phyloP scores from a whole-genome alignment of 2,329 filamentous ascomycete species.

The Tolypocladium pustulatum region DNA sequence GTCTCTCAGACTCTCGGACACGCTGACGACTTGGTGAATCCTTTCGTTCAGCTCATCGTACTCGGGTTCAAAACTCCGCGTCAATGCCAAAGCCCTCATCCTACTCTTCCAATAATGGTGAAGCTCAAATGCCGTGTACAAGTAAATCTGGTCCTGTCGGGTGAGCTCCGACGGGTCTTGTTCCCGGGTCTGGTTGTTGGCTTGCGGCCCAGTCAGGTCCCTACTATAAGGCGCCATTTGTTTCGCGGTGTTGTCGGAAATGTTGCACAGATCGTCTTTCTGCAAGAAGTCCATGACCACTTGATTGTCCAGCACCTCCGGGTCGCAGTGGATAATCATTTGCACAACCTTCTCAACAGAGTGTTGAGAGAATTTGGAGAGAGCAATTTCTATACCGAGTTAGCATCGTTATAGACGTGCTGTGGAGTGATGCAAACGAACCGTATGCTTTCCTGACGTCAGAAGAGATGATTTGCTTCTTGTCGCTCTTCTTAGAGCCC shows the following conservation, averaged over 20 bases:
- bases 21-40: slow-evolving; percentile 73
- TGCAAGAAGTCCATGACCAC: slow-evolving; percentile 97
- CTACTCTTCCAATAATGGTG: slow-evolving; percentile 98
- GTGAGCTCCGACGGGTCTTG: slow-evolving; percentile 82
- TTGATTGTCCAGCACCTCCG: slow-evolving; percentile 73
- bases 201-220: slow-evolving; percentile 88
- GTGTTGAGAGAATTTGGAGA: slow-evolving; percentile 84
- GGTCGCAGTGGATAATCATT: slow-evolving; percentile 94
- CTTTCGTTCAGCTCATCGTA: slow-evolving; percentile 87
- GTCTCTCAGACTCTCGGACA: slow-evolving; percentile 82
- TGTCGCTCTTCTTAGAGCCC: slow-evolving; percentile 72
- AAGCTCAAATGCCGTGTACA: slow-evolving; percentile 86
- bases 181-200: slow-evolving; percentile 66
- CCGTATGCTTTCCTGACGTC: slow-evolving; percentile 83
- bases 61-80: slow-evolving; percentile 72
- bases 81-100: slow-evolving; percentile 82
- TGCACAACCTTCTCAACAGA: slow-evolving; percentile 77
- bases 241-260: slow-evolving; percentile 84
- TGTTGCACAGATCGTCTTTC: slow-evolving; percentile 83
- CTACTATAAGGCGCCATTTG: slow-evolving; percentile 91
- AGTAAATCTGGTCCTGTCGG: slow-evolving; percentile 87
- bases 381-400: slow-evolving; percentile 57
- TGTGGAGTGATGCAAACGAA: slow-evolving; percentile 25
- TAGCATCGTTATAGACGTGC: neutral
- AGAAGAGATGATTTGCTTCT: slow-evolving; percentile 91